A percentile compares a stretch with the other conserved stretches of the same genome.
Conservation (phyloP, 2,329 filamentous ascomycete species). For the Phyllosticta ampelicida region DNA sequence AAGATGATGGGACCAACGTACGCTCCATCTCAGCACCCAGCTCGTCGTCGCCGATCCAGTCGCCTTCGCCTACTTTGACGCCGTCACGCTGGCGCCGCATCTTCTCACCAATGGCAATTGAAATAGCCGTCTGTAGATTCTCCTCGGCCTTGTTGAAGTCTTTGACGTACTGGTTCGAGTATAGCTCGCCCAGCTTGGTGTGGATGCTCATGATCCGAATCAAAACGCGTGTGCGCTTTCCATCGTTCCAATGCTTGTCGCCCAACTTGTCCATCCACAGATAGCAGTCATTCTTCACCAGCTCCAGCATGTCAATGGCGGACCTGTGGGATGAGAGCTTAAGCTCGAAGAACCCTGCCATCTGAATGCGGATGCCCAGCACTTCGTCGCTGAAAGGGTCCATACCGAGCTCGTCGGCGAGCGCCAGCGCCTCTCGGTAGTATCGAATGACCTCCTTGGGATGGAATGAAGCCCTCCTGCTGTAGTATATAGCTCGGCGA, state of each 20-base stretch:
- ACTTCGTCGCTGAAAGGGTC: conserved; percentile 89
- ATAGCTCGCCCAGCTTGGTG: conserved; percentile 77
- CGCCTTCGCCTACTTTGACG: conserved; percentile 57
- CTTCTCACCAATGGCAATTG: conserved; percentile 66
- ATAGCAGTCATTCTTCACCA: conserved; percentile 58
- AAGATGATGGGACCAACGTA: conserved; percentile 23
- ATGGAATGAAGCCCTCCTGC: conserved; percentile 45
- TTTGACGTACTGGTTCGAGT: conserved; percentile 64
- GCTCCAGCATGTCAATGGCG: conserved; percentile 67
- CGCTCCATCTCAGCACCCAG: conserved; percentile 65
- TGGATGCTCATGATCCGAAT: conserved; percentile 64
- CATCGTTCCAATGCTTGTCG: conserved; percentile 28
- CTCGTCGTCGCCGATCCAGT: conserved; percentile 60
- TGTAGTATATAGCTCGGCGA: conserved; percentile 78
- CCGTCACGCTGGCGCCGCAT: conserved; percentile 56
- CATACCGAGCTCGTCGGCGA: conserved; percentile 62
- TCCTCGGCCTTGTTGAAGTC: conserved; percentile 66
- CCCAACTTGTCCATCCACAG: conserved; percentile 37
- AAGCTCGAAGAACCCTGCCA: conserved; percentile 64
- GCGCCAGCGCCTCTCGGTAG: conserved; percentile 67
- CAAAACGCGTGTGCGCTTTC: conserved; percentile 53
- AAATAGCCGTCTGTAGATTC: conserved; percentile 67
- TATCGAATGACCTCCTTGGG: conserved; percentile 69
- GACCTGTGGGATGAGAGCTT: conserved; percentile 58
- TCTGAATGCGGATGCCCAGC: conserved; percentile 74